A percentile compares a stretch with the other conserved stretches of the same genome.
These are phyloP conservation scores for Calonectria pauciramosa DNA, from an alignment of 2,329 filamentous ascomycete species.

Conservation along the genomic window DNA sequence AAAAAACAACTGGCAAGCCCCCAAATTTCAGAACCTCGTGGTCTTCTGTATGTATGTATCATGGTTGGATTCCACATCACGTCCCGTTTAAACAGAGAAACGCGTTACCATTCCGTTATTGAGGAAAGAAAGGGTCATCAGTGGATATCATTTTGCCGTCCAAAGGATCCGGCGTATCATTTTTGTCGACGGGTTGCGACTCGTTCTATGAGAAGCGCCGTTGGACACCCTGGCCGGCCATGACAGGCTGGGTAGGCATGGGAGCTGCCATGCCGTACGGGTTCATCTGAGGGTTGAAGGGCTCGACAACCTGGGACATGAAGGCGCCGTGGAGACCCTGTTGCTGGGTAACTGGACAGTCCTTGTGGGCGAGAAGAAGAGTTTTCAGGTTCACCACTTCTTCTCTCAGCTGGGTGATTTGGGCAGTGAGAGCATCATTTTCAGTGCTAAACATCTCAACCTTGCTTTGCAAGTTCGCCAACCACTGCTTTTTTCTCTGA, in stretches of 20 bases:
- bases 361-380: slow-evolving; percentile 91
- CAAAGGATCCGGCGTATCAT: neutral
- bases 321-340: slow-evolving; percentile 74
- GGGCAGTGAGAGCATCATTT: slow-evolving; percentile 87
- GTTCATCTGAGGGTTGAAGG: slow-evolving; percentile 69
- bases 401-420: slow-evolving; percentile 87
- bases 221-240: slow-evolving; percentile 68
- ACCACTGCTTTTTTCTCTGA: slow-evolving; percentile 99
- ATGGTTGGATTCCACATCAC: slow-evolving; percentile 22
- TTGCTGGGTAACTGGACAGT: slow-evolving; percentile 92
- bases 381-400: slow-evolving; percentile 97
- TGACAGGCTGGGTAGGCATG: slow-evolving; percentile 66
- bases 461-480: slow-evolving; percentile 93
- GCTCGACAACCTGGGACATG: slow-evolving; percentile 69
- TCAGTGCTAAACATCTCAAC: slow-evolving; percentile 94
- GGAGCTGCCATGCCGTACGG: slow-evolving; percentile 70
- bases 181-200: slow-evolving; percentile 22
- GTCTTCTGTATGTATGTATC: slow-evolving; percentile 41
- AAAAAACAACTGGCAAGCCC: slow-evolving; percentile 33
- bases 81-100: slow-evolving; percentile 3
- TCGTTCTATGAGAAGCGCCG: slow-evolving; percentile 69
- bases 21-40: slow-evolving; percentile 28
- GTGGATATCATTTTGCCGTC: slow-evolving; percentile 23
- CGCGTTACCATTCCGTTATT: slow-evolving; percentile 25
- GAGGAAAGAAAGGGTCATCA: slow-evolving; percentile 41